Evolutionary conservation across 1,284 basidiomycete genomes (phyloP).

Genomic region (Ceratobasidium sp.): DNA sequence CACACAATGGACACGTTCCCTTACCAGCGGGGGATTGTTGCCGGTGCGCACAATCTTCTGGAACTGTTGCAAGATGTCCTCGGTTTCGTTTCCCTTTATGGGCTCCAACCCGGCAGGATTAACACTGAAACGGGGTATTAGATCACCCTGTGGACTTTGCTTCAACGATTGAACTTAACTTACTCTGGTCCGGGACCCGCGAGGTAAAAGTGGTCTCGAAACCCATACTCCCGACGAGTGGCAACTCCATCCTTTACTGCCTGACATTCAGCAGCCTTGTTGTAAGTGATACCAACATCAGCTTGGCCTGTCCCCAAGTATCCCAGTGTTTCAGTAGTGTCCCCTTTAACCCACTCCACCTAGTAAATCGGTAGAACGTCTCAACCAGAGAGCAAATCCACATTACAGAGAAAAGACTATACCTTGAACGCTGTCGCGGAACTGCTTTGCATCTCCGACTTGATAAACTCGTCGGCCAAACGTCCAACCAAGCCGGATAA

Average conservation of each 20-base stretch:
- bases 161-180: neutral
- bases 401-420: neutral
- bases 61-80: conserved; percentile 61
- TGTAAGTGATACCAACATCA: conserved; percentile 66
- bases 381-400: neutral
- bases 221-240: conserved; percentile 58
- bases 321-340: conserved; percentile 64
- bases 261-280: conserved; percentile 63
- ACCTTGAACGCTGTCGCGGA: conserved; percentile 59
- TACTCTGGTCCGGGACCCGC: conserved; percentile 57
- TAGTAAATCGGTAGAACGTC: conserved; percentile 50
- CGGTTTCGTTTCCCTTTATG: conserved; percentile 47
- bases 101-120: conserved; percentile 56
- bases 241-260: conserved; percentile 55
- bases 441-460: conserved; percentile 54
- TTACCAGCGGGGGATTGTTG: conserved; percentile 58
- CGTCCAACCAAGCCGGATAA: conserved; percentile 63
- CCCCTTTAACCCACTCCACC: conserved; percentile 67
- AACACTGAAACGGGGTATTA: conserved; percentile 17
- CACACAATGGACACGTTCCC: conserved; percentile 13
- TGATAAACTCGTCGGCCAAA: conserved; percentile 64
- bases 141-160: neutral
- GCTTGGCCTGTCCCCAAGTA: conserved; percentile 59
- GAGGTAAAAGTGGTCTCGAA: conserved; percentile 62
- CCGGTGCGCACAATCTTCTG: conserved; percentile 61